Conservation (phyloP, 331 rosid genomes). For the Quercus tomentella region DNA sequence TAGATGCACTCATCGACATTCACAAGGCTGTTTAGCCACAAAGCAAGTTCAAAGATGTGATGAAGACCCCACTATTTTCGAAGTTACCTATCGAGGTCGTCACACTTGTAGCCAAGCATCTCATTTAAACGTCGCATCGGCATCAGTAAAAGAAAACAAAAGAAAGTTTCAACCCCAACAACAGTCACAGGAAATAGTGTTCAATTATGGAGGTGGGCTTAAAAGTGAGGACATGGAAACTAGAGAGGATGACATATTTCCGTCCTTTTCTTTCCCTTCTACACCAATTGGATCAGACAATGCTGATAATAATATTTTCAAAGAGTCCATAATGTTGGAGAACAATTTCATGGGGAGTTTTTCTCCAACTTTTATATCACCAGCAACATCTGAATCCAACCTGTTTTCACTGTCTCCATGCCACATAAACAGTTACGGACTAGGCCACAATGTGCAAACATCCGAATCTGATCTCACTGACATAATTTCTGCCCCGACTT, state of each 20-base stretch:
- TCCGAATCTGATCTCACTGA: conserved; percentile 60
- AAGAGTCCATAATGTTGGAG: conserved; percentile 17
- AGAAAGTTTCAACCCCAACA: conserved; percentile 3
- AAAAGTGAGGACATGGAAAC: conserved; percentile 39
- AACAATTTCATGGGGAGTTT: conserved; percentile 25
- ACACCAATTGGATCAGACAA: conserved; percentile 29
- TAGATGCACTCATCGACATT: conserved; percentile 69
- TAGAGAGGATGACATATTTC: conserved; percentile 34
- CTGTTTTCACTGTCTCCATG: conserved; percentile 25
- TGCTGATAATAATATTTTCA: conserved; percentile 30
- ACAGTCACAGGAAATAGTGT: conserved; percentile 5
- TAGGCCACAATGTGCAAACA: conserved; percentile 37
- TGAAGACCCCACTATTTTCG: conserved; percentile 38
- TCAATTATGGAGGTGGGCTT: conserved; percentile 30
- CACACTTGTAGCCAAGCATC: conserved; percentile 65
- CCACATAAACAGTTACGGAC: conserved; percentile 23
- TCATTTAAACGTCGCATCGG: conserved; percentile 12
- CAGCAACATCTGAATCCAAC: conserved; percentile 47
- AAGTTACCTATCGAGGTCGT: conserved; percentile 56
- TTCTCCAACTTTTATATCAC: conserved; percentile 31
- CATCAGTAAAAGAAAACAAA: conserved; percentile 24
- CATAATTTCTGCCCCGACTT: conserved; percentile 52
- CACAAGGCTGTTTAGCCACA: conserved; percentile 79
- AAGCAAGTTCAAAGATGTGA: conserved; percentile 85
- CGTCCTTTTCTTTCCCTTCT: conserved; percentile 39